phyloP scores from a whole-genome alignment of 2,329 filamentous ascomycete genomes.

The Colletotrichum simmondsii region DNA sequence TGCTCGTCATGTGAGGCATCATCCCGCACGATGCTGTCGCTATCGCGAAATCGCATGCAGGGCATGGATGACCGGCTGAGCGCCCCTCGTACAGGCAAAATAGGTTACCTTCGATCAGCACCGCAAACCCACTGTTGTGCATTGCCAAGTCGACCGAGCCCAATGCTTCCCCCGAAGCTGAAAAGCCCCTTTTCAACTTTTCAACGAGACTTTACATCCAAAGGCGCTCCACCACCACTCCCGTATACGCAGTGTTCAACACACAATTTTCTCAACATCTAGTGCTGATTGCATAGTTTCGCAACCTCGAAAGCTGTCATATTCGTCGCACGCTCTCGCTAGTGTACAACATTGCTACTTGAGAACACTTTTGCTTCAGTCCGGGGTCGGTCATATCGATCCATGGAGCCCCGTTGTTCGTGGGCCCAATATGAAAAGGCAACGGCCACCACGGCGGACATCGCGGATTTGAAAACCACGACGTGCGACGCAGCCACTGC shows the following conservation, averaged over 20 bases:
- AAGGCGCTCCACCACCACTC: not conserved
- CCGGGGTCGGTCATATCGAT: constrained; percentile 22
- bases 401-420: not conserved
- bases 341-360: not conserved
- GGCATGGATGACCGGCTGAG: constrained; percentile 13
- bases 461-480: constrained; percentile 21
- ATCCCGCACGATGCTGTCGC: constrained; percentile 24
- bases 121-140: constrained; percentile 15
- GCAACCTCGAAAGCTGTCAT: not conserved
- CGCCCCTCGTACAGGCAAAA: constrained; percentile 13
- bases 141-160: constrained; percentile 26
- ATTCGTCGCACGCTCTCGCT: not conserved
- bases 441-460: constrained; percentile 9
- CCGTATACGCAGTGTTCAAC: not conserved
- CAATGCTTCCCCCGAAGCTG: not conserved
- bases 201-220: not conserved
- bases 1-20: constrained; percentile 34
- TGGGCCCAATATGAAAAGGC: constrained; percentile 22
- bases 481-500: constrained; percentile 2
- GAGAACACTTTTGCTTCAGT: not conserved
- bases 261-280: not conserved
- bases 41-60: constrained; percentile 27
- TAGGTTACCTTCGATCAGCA: constrained; percentile 22
- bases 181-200: constrained; percentile 18
- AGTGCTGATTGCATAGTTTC: not conserved